Conservation (phyloP, 2,329 filamentous ascomycete species). For the Alternaria atra region DNA sequence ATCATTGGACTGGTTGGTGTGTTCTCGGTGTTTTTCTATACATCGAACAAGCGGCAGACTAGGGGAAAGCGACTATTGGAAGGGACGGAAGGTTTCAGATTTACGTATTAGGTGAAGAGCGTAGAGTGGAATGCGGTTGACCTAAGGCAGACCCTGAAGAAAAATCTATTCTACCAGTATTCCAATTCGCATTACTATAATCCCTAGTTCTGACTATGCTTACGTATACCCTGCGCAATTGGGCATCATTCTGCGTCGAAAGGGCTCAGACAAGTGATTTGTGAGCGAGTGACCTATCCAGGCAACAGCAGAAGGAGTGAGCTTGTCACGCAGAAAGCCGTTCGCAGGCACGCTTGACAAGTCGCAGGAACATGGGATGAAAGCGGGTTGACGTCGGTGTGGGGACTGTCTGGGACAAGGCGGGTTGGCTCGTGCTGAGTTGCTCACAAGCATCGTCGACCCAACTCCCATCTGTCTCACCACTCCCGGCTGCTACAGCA, state of each 20-base stretch:
- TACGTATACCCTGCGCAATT: background rate
- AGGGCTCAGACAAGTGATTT: background rate
- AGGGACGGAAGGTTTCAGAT: constrained; percentile 57
- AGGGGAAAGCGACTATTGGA: constrained; percentile 62
- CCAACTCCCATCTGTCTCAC: constrained; percentile 25
- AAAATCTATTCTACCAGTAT: background rate
- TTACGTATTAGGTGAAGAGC: constrained; percentile 49
- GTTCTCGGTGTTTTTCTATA: constrained; percentile 64
- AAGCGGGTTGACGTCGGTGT: constrained; percentile 33
- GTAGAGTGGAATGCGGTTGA: constrained; percentile 9
- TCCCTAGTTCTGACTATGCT: background rate
- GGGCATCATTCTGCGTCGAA: background rate
- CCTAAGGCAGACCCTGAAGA: background rate
- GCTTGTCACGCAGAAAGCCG: background rate
- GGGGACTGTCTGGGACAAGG: constrained; percentile 17
- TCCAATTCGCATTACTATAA: background rate
- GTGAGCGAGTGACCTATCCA: background rate
- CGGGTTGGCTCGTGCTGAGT: constrained; percentile 24
- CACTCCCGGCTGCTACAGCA: constrained; percentile 24
- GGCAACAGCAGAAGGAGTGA: background rate
- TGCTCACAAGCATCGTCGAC: constrained; percentile 24
- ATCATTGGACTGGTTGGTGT: constrained; percentile 63
- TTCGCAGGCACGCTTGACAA: constrained; percentile 1
- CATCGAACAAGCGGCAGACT: constrained; percentile 60
- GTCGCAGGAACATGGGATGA: constrained; percentile 16